Base-by-base conservation (phyloP, 1,139 yeast species). In the Trichomonascaceae sp. region DNA sequence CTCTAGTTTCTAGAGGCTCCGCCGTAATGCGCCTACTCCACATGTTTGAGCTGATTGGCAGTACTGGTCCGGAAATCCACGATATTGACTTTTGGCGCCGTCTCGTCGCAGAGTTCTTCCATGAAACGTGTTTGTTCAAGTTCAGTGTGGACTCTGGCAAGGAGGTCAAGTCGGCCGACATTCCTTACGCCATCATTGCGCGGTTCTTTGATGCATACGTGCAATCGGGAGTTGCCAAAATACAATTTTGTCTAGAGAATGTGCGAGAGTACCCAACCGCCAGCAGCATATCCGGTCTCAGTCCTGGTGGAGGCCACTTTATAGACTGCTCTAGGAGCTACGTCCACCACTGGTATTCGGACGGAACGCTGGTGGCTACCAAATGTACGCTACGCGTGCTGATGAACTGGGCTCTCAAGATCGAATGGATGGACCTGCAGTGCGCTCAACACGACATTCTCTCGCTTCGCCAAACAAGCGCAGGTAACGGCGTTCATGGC, bases 351-450 rank as follows among this genome's bases (percentile, higher is more conserved):
- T 62, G 65, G 47, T 80, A 74, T 50, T 56, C 59, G 3, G 93
- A 81, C 54, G 93, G 87, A 0, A 74, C 87, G 1, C 64, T 67
- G 43, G 72, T 79, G n/a, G 64, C 69, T 5, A 65, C 75, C 31
- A 60, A 62, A 32, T 81, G 87, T 0, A 69, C 70, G 6, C 54
- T 75, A 16, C 72, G 73, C 43, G 67, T 78, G 5, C 59, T 73
- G 13, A 69, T 81, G 61, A 74, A 72, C 47, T 60, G 76, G 27
- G 71, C 67, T 36, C 61, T 80, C 42, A 67, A 71, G 42, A 69
- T 82, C 25, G 92, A 80, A 45, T 76, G 80, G 74, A 54, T 79
- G 33, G 93, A 80, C 47, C 61, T 76, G 41, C 69, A 67, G 34
- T 63, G 71, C 17, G 60, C 51, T 39, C 68, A 54, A 33, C 69